Evolutionary conservation across 352 stramenopile species (phyloP).

Genomic region (Globisporangium paroecandrum): DNA sequence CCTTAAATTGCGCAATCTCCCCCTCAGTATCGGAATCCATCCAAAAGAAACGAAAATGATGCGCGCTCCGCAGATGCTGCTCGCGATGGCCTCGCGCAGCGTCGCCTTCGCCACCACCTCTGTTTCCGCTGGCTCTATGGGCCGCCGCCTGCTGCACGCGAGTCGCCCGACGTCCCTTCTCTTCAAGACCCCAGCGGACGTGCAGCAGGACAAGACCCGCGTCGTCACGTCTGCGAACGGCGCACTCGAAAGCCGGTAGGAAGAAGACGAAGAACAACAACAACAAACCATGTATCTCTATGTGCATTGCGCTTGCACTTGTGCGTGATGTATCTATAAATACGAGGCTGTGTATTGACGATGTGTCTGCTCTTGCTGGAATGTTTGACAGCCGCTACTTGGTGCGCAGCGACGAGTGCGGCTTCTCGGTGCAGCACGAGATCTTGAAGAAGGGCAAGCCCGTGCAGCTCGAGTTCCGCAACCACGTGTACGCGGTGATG

Average conservation of each 20-base stretch:
- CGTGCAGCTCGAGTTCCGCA: slow-evolving; percentile 65
- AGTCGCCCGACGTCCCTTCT: slow-evolving; percentile 40
- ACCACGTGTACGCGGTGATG: slow-evolving; percentile 73
- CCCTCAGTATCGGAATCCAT: neutral
- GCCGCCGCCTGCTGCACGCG: slow-evolving; percentile 37
- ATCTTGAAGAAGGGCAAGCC: slow-evolving; percentile 49
- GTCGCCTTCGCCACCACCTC: neutral
- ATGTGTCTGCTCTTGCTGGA: neutral
- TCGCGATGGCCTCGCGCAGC: neutral
- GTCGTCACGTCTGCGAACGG: slow-evolving; percentile 41
- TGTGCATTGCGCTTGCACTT: neutral
- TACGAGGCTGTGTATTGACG: neutral
- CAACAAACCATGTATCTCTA: neutral
- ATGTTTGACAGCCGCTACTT: slow-evolving; percentile 46
- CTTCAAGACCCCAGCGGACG: slow-evolving; percentile 51
- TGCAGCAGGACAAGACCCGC: slow-evolving; percentile 24
- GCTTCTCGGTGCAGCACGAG: slow-evolving; percentile 79
- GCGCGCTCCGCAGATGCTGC: slow-evolving; percentile 1
- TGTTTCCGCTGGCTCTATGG: neutral
- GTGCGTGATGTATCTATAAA: neutral
- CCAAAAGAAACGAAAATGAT: neutral
- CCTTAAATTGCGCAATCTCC: neutral
- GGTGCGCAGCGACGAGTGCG: slow-evolving; percentile 62
- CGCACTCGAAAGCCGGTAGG: slow-evolving; percentile 55
- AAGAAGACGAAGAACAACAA: neutral